Percentiles rank a stretch among this genome's conserved stretches.
Evolutionary conservation across 768 basidiomycete species (phyloP).

Genomic region (Leucogyrophana mollusca): DNA sequence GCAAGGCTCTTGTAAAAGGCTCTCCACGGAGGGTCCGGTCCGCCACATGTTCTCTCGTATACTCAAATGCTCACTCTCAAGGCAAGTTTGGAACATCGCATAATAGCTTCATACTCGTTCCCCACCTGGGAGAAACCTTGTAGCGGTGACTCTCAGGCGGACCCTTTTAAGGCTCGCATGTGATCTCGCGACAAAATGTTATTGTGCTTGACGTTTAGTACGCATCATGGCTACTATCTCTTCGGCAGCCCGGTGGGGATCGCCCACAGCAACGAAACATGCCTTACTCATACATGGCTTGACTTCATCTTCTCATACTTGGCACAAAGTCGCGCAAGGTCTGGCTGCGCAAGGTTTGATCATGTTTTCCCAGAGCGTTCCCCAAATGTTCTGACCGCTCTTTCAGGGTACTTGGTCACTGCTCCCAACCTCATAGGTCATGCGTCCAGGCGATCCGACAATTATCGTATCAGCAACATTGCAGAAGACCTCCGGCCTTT

Average conservation of each 20-base stretch:
- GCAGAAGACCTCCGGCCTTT: conserved; percentile 13
- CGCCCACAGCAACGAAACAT: conserved; percentile 9
- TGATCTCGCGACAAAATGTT: too few species aligned
- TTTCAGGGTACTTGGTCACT: conserved; percentile 16
- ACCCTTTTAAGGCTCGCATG: too few species aligned
- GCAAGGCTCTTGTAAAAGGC: too few species aligned
- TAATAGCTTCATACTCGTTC: too few species aligned
- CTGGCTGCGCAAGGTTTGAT: conserved; percentile 15
- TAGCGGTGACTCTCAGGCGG: too few species aligned
- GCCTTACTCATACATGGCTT: conserved; percentile 16
- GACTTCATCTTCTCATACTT: conserved; percentile 13
- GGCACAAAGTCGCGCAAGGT: conserved; percentile 13
- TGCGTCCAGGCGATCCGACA: conserved; percentile 6
- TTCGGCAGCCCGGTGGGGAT: conserved; percentile 18
- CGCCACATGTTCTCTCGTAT: too few species aligned
- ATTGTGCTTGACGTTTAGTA: too few species aligned
- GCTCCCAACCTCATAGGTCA: conserved; percentile 18
- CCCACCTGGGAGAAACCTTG: too few species aligned
- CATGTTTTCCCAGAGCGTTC: not conserved
- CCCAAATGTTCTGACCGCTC: not conserved
- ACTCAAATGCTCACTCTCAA: too few species aligned
- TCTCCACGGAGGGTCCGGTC: too few species aligned
- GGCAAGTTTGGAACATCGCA: too few species aligned
- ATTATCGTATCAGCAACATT: conserved; percentile 9
- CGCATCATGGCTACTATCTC: conserved; percentile 13